These are phyloP conservation scores for Globisporangium radiosum DNA, from an alignment of 352 stramenopile species.

Conservation along the genomic window DNA sequence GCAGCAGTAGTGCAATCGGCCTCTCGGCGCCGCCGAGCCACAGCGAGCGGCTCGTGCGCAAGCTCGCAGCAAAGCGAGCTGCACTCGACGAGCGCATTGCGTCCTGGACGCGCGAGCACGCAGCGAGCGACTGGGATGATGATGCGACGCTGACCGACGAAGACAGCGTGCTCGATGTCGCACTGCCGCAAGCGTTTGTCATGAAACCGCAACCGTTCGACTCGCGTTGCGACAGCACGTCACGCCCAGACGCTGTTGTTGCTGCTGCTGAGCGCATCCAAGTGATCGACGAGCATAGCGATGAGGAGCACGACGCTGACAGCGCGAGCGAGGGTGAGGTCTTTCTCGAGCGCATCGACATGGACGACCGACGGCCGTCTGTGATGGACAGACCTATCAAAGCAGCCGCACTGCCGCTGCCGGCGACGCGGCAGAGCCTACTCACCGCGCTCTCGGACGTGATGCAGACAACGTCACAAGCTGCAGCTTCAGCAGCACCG, in stretches of 20 bases:
- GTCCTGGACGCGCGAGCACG: constrained; percentile 22
- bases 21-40: constrained; percentile 13
- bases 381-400: not conserved
- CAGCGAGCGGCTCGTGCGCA: constrained; percentile 3
- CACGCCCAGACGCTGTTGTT: not conserved
- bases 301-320: constrained; percentile 7
- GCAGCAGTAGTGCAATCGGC: constrained; percentile 14
- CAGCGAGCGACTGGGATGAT: constrained; percentile 22
- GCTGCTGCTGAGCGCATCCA: constrained; percentile 4
- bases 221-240: not conserved
- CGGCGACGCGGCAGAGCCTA: constrained; percentile 8
- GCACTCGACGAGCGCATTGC: constrained; percentile 6
- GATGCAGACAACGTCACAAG: not conserved
- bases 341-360: constrained; percentile 5
- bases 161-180: constrained; percentile 12
- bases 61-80: constrained; percentile 14
- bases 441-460: constrained; percentile 12
- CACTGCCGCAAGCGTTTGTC: constrained; percentile 21
- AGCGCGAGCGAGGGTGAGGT: constrained; percentile 11
- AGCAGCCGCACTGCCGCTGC: not conserved
- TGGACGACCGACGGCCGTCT: not conserved
- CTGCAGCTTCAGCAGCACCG: not conserved
- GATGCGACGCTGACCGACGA: constrained; percentile 12
- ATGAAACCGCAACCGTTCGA: constrained; percentile 22
- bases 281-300: constrained; percentile 12